Evolutionary conservation across 768 basidiomycete species (phyloP).

Genomic region (Boletellus ananas): DNA sequence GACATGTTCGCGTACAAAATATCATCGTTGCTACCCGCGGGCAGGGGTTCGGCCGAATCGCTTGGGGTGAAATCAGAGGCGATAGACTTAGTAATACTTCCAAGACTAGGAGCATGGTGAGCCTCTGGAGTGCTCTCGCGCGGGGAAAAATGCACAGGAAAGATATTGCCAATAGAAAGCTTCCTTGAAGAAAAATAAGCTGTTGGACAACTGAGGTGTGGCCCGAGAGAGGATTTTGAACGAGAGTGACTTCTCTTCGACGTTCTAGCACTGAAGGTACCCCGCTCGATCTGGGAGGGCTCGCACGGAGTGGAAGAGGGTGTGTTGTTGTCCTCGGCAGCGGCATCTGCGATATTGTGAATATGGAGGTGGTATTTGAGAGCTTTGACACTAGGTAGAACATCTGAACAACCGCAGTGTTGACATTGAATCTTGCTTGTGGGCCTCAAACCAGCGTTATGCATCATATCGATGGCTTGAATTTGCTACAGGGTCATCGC

Average conservation of each 20-base stretch:
- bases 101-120: constrained; percentile 8
- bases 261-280: not conserved
- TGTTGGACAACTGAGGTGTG: not conserved
- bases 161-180: constrained; percentile 12
- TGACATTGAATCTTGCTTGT: constrained; percentile 39
- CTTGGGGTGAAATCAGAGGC: constrained; percentile 1
- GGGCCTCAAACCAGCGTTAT: constrained; percentile 25
- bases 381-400: constrained; percentile 39
- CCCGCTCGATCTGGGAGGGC: not conserved
- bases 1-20: not conserved
- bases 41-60: not conserved
- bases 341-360: constrained; percentile 45
- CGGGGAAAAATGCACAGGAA: constrained; percentile 15
- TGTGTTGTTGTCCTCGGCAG: not conserved
- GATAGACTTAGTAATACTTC: constrained; percentile 10
- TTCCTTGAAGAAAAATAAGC: constrained; percentile 9
- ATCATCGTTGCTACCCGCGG: not conserved
- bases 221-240: constrained; percentile 16
- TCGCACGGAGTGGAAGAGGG: not conserved
- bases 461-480: constrained; percentile 27
- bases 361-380: constrained; percentile 54
- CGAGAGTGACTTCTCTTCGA: constrained; percentile 11
- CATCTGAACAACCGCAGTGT: constrained; percentile 44
- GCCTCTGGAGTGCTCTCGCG: constrained; percentile 1
- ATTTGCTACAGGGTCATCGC: constrained; percentile 12